Base-by-base conservation (phyloP, 305 asterid genomes). In the Fraxinus sp. region DNA sequence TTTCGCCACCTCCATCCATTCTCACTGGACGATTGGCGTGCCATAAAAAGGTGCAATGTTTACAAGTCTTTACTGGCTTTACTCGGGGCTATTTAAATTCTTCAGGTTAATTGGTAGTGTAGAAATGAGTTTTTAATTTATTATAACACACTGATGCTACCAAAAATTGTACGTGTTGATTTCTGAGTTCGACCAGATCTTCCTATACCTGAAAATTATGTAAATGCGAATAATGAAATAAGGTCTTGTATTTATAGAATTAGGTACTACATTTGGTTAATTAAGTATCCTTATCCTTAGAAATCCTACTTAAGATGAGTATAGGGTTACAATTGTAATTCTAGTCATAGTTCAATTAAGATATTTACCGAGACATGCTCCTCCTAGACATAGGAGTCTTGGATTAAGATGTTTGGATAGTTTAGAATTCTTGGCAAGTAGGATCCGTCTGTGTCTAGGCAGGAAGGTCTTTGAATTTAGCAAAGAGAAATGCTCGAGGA, bases 11-110 rank as follows among this genome's bases (percentile, higher is more conserved):
- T 89, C 78, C 85, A 76, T 35, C 94, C 98, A 0, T 96, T 96
- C 81, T 93, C 98, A 4, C 83, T 89, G 77, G 88, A 89, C 59
- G 94, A 95, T 79, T 95, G 98, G 98, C 92, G 88, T 36, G 83
- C 97, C 30, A 94, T 95, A 72, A 90, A 90, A 81, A 94, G 99
- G 98, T 93, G 82, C 13, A 24, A 13, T 76, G 0, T 1, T 13
- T 7, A 26, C 3, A 26, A 10, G 30, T 55, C 3, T 9, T 62
- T 26, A 14, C n/a, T 35, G 7, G 26, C 9, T 9, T 62, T 26
- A 14, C 10, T 35, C 0, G 26, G 82, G 32, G 0, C 36, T 8
- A 2, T 64, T 64, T 26, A 30, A 11, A 66, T 24, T 66, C 37
- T 28, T 80, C 41, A 13, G 76, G n/a, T 70, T 24, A 32, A 33